These are phyloP conservation scores for Lactarius deliciosus DNA, from an alignment of 768 basidiomycete genomes.

Conservation along the genomic window DNA sequence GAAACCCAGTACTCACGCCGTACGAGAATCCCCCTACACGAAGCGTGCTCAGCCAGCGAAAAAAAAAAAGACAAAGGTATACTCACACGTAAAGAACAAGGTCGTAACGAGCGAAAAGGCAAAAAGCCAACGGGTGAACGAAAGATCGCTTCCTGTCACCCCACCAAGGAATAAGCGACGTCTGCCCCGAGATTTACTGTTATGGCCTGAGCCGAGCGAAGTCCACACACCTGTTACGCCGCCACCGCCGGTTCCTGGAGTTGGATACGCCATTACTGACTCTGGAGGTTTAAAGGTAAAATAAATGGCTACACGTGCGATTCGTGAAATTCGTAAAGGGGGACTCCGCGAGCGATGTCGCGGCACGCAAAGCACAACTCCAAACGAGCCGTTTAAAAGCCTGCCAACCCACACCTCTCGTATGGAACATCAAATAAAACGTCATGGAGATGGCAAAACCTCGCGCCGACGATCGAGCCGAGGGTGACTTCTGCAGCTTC, in stretches of 20 bases:
- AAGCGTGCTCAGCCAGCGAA: not conserved
- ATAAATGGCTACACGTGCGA: not conserved
- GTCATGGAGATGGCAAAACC: not conserved
- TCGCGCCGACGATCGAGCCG: not conserved
- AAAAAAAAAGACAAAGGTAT: not conserved
- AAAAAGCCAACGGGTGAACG: constrained; percentile 44
- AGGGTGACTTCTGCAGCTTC: not conserved
- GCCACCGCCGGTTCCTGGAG: not conserved
- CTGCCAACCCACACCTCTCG: not conserved
- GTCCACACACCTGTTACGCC: constrained; percentile 14
- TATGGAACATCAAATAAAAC: not conserved
- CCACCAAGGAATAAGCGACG: not conserved
- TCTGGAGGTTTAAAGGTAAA: not conserved
- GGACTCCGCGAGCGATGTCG: not conserved
- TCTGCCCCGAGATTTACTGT: not conserved
- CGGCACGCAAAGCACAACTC: not conserved
- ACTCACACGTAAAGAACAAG: constrained; percentile 71
- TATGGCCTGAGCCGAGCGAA: not conserved
- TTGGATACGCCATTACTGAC: constrained; percentile 2
- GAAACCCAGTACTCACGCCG: constrained; percentile 43
- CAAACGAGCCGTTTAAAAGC: not conserved
- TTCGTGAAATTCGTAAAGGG: not conserved
- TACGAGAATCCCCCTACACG: constrained; percentile 65
- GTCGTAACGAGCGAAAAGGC: constrained; percentile 71
- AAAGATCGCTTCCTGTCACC: constrained; percentile 23